Evolutionary conservation across 2,329 filamentous ascomycete species (phyloP), one percentile per base, ranked within the genome.

Genomic region (Leptosphaerulina australis): DNA sequence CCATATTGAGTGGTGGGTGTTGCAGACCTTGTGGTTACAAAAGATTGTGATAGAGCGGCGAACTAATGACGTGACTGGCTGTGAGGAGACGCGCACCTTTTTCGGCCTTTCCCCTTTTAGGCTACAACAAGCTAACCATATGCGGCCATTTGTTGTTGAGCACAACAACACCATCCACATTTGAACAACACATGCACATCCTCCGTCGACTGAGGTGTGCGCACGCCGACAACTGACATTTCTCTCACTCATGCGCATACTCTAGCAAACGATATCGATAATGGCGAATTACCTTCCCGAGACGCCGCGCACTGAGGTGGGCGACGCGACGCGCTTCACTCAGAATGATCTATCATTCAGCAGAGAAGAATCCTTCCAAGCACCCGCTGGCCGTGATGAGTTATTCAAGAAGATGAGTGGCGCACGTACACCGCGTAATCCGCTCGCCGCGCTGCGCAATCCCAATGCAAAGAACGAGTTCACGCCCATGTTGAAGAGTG

Each of bases 401-500:
- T 76, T 97, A 18, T 77, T 95, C 37, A 85, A 87, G 55, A 85
- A 89, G 57, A 81, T 94, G 67, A 85, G 85, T 60, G 88, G 88
- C 33, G 60, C 64, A 15, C 60, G 63, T 75, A 96, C 93, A 43
- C 93, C 93, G 24, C 86, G 89, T 57, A 83, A 86, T 14, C 85
- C 88, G 15, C 81, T 96, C 31, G 82, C 83, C 54, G 41, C 61
- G 7, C 56, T 63, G 60, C 84, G 84, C 64, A 94, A 79, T 51
- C 62, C 66, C 2, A 69, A 68, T 24, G 79, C 77, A 12, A 81
- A 78, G 57, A 87, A 86, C 62, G 95, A 99, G 66, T 99, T 99
- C 72, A 99, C 94, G 0, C 94, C 95, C 0, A 78, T 99, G 61
- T 84, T 99, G 69, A 96, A 96, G 74, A 87, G 84, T 62, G 79